Base-by-base conservation (phyloP, 495 filamentous ascomycete genomes). In the Neurospora discreta region DNA sequence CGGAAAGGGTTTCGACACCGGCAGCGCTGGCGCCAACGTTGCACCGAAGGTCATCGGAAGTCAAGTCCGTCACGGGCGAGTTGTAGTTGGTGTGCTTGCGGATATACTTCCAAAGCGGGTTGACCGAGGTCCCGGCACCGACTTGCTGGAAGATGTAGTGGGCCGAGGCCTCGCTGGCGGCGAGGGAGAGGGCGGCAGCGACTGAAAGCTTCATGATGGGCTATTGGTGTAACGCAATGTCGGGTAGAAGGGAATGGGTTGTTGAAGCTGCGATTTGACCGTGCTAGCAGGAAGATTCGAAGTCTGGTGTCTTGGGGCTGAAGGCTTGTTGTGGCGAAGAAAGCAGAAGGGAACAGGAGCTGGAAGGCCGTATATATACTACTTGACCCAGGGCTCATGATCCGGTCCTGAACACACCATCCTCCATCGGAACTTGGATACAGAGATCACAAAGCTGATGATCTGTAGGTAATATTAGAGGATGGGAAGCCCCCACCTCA, bases 61-160 rank as follows among this genome's bases (percentile, higher is more conserved):
- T 72, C 1, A 89, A 81, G 70, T 86, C 82, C 13, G 84, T 87
- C n/a, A 89, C 88, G 16, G 88, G 88, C 23, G 84, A 87, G 80
- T 90, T 90, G 79, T 84, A 82, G 82, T 88, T 89, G 69, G 81
- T 84, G 80, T 88, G 85, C 72, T 81, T 79, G 39, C 88, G 84
- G 72, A 90, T 82, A 73, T 86, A 85, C 75, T 88, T 77, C 74
- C 82, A 88, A 11, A 78, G 75, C 13, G 73, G 69, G 33, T 83
- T 81, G 75, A 86, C 82, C 16, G 75, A 75, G 4, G 80, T 80
- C 33, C 82, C 83, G 65, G 82, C 80, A 1, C 83, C 78, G 44
- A 88, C 74, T 42, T 82, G 76, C 71, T 87, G 81, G 79, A 88
- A 89, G 75, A 86, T 85, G 78, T 84, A 85, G 68, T 85, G 83